Base-by-base conservation (phyloP, 805 yeast species). In the Suhomyces faveliae region DNA sequence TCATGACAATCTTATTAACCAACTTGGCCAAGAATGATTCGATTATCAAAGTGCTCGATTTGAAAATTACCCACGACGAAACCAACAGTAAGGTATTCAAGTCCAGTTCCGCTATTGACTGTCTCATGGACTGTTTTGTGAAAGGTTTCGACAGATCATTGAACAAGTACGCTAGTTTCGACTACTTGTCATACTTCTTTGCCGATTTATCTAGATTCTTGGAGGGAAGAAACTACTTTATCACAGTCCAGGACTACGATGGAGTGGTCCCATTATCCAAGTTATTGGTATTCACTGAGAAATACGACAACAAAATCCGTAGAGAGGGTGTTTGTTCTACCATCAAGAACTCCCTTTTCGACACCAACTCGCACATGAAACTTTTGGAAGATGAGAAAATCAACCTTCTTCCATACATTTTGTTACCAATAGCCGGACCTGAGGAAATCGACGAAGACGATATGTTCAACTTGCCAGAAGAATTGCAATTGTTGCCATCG, bases 251-350 rank as follows among this genome's bases (percentile, higher is more conserved):
- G 68, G 75, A 62, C 4, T 89, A 89, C 60, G 96, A 89, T 61
- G 72, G 67, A 15, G 85, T 87, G 15, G 83, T 87, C 13, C 96
- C 96, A 29, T 67, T 89, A 19, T 81, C 90, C n/a, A 89, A 89
- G 62, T 67, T 90, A 22, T 72, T 88, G 50, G 94, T 83, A 0
- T 90, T 89, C 68, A 86, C 97, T 4, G 91, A 88, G 61, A 81
- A 83, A 59, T 86, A 83, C 55, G 91, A 86, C 60, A 76, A 88
- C 11, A 81, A 81, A 58, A 80, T 81, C 21, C 83, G 98, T 70
- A 79, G 98, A 67, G 91, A 87, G 62, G 97, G 96, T 60, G 91
- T 89, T 33, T 95, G 96, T 1, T 86, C 96, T 4, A 87, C 97
- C 1, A 87, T 94, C 56, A 92, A 94, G 64, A 92, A 92, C 67